These are phyloP conservation scores for Nelumbo lutea DNA, from an alignment of 164 flowering plant species.

Conservation along the genomic window DNA sequence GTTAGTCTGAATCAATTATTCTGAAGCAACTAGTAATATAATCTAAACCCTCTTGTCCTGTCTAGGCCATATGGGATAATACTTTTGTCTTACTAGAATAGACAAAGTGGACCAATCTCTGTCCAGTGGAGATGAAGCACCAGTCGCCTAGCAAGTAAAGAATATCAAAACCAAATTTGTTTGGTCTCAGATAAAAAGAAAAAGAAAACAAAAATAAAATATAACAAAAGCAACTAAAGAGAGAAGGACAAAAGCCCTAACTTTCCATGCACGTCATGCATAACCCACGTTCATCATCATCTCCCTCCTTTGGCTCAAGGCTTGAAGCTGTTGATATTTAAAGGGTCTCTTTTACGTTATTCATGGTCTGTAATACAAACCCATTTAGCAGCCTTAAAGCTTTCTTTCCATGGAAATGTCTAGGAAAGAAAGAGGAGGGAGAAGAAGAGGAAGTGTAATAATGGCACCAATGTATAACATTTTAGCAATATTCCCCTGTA, in stretches of 20 bases:
- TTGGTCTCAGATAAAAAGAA: constrained; percentile 3
- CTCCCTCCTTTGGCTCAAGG: constrained; percentile 1
- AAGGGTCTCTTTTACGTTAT: constrained; percentile 11
- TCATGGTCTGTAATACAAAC: constrained; percentile 8
- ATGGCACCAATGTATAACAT: too few species aligned
- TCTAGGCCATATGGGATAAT: constrained; percentile 26
- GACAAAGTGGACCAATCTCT: constrained; percentile 28
- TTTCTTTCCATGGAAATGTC: neutral
- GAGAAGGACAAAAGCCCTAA: constrained; percentile 19
- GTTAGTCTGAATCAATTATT: neutral
- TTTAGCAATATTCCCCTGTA: too few species aligned
- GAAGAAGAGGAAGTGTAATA: too few species aligned
- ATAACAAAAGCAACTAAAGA: neutral
- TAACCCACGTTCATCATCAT: constrained; percentile 18
- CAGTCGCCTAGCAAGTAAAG: constrained; percentile 41
- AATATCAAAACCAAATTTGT: constrained; percentile 27
- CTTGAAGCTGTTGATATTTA: constrained; percentile 9
- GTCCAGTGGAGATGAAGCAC: constrained; percentile 25
- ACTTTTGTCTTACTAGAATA: constrained; percentile 54
- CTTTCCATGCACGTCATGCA: constrained; percentile 60
- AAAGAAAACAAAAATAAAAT: constrained; percentile 6
- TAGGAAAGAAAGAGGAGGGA: too few species aligned
- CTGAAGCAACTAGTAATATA: neutral
- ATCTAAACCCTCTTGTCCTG: neutral
- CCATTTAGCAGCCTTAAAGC: constrained; percentile 1